Conservation (phyloP, 805 yeast species). For the Yamadazyma tumulicola region DNA sequence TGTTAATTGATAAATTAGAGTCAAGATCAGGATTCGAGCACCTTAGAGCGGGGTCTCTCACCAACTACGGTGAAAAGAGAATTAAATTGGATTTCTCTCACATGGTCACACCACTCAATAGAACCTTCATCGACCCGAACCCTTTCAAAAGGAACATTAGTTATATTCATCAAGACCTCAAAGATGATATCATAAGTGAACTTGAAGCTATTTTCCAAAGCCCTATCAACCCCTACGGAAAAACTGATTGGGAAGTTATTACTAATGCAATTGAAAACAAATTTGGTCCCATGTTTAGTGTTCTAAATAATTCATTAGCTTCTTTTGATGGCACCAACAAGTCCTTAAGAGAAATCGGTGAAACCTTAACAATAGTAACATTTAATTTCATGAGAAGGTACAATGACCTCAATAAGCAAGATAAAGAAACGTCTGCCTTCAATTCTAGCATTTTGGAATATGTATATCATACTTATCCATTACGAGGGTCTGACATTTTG, state of each 20-base stretch:
- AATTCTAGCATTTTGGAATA: slow-evolving; percentile 44
- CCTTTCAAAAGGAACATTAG: slow-evolving; percentile 42
- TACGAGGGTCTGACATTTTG: slow-evolving; percentile 40
- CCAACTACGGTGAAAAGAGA: slow-evolving; percentile 47
- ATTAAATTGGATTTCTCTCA: slow-evolving; percentile 50
- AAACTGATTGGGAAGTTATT: slow-evolving; percentile 49
- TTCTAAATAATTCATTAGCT: slow-evolving; percentile 36
- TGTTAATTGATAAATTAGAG: slow-evolving; percentile 6
- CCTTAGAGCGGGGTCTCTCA: slow-evolving; percentile 41
- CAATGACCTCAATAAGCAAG: slow-evolving; percentile 16
- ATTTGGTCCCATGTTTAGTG: slow-evolving; percentile 48
- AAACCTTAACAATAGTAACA: slow-evolving; percentile 41
- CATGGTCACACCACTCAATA: slow-evolving; percentile 51
- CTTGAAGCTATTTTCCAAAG: slow-evolving; percentile 25
- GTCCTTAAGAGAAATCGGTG: slow-evolving; percentile 13
- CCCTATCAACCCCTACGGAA: slow-evolving; percentile 33
- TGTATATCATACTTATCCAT: slow-evolving; percentile 37
- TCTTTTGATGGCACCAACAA: not conserved
- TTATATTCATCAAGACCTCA: slow-evolving; percentile 15
- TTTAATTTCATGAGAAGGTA: slow-evolving; percentile 47
- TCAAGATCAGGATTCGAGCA: slow-evolving; percentile 3
- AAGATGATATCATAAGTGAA: slow-evolving; percentile 30
- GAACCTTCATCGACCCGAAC: slow-evolving; percentile 47
- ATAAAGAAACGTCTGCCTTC: slow-evolving; percentile 22
- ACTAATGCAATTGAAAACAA: slow-evolving; percentile 48